Evolutionary conservation across 2,329 filamentous ascomycete genomes (phyloP).

Genomic region (Fusarium concolor): DNA sequence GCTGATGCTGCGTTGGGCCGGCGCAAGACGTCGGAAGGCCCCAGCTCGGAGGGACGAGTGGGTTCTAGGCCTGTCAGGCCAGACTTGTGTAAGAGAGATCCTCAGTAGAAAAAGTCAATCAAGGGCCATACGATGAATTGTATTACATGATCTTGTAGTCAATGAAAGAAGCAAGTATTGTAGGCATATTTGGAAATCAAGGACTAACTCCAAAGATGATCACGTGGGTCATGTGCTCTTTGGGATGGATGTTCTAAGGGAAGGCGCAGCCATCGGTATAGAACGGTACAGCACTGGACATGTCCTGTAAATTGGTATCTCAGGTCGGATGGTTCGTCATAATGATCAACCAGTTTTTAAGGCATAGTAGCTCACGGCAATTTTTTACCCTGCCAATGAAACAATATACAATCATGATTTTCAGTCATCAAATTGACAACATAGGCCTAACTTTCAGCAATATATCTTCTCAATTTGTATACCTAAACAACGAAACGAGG

Average conservation of each 20-base stretch:
- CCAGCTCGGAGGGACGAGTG: slow-evolving; percentile 24
- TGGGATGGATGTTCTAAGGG: neutral
- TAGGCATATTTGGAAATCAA: slow-evolving; percentile 2
- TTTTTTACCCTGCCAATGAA: neutral
- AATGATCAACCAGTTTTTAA: neutral
- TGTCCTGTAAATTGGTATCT: slow-evolving; percentile 12
- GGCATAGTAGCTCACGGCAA: neutral
- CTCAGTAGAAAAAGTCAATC: slow-evolving; percentile 2
- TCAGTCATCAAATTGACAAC: neutral
- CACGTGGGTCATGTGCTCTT: slow-evolving; percentile 36
- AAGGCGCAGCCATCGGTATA: slow-evolving; percentile 23
- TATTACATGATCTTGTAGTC: neutral
- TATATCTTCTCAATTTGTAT: neutral
- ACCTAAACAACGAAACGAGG: neutral
- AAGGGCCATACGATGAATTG: neutral
- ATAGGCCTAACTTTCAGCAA: neutral
- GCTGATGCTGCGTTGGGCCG: slow-evolving; percentile 32
- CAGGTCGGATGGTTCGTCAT: neutral
- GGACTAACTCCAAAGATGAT: slow-evolving; percentile 17
- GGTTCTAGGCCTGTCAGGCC: slow-evolving; percentile 15
- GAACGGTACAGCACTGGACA: neutral
- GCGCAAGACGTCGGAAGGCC: slow-evolving; percentile 19
- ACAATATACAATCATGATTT: neutral
- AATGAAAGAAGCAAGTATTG: slow-evolving; percentile 4
- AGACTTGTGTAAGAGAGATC: slow-evolving; percentile 22